A percentile compares a stretch with the other conserved stretches of the same genome.
Conservation (phyloP, 108 stramenopile species). For the Heterococcus sp. region DNA sequence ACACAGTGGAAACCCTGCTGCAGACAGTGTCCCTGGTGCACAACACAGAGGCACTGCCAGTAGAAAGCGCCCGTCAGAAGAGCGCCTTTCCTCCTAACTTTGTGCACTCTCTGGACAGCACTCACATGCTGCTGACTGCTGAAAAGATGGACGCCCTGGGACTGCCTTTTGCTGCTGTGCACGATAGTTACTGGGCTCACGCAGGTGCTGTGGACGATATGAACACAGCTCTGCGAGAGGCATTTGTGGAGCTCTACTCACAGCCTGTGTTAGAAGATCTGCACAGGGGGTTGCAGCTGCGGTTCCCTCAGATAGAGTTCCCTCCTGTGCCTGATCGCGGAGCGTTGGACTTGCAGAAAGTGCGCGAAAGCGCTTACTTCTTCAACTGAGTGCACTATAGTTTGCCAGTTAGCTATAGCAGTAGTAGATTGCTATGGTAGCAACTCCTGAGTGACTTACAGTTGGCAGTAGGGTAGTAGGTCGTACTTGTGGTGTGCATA, state of each 20-base stretch:
- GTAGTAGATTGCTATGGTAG: no score
- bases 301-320: slow-evolving; percentile 88
- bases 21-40: slow-evolving; percentile 76
- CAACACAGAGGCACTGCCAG: slow-evolving; percentile 76
- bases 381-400: no score
- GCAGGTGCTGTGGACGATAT: slow-evolving; percentile 91
- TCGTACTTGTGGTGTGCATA: no score
- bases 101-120: slow-evolving; percentile 96
- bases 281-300: slow-evolving; percentile 55
- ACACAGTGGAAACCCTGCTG: slow-evolving; percentile 85
- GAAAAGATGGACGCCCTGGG: slow-evolving; percentile 85
- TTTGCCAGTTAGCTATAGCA: no score
- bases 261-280: slow-evolving; percentile 79
- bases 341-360: slow-evolving; percentile 79
- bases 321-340: slow-evolving; percentile 85
- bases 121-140: slow-evolving; percentile 99
- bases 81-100: slow-evolving; percentile 99
- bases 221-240: slow-evolving; percentile 80
- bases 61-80: slow-evolving; percentile 75
- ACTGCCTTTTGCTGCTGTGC: slow-evolving; percentile 91
- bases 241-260: slow-evolving; percentile 89
- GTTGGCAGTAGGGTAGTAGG: no score
- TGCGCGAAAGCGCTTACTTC: slow-evolving; percentile 90
- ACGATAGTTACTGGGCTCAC: slow-evolving; percentile 99
- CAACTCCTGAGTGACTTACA: no score